A percentile compares a stretch with the other conserved stretches of the same genome.
Evolutionary conservation across 345 rosid genomes (phyloP).

Genomic region (Eucalyptus erythrocorys): DNA sequence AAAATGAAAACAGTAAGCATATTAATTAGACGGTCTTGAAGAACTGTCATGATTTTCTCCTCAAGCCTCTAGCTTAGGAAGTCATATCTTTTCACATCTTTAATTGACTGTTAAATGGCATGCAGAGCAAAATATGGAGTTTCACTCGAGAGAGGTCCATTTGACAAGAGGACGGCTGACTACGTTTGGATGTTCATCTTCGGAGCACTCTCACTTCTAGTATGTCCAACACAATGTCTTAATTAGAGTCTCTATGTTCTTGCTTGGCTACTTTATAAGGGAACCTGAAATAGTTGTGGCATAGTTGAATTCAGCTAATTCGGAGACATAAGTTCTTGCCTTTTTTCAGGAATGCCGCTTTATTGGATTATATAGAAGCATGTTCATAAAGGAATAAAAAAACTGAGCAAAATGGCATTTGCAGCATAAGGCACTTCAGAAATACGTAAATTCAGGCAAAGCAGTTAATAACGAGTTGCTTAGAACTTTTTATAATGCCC

Average conservation of each 20-base stretch:
- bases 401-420: neutral
- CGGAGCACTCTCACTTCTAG: conserved; percentile 53
- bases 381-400: neutral
- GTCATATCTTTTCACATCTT: neutral
- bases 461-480: neutral
- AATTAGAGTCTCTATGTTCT: neutral
- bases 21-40: neutral
- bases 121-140: conserved; percentile 52
- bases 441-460: neutral
- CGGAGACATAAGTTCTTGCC: neutral
- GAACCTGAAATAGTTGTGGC: neutral
- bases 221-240: neutral
- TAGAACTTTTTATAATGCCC: neutral
- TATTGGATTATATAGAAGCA: neutral
- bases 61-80: neutral
- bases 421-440: neutral
- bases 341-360: neutral
- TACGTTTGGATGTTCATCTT: conserved; percentile 58
- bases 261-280: neutral
- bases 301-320: neutral
- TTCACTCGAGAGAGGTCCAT: conserved; percentile 49
- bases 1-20: neutral
- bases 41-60: neutral
- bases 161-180: conserved; percentile 61
- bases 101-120: neutral